Conservation (phyloP, 768 basidiomycete species). For the Tulasnella calospora region DNA sequence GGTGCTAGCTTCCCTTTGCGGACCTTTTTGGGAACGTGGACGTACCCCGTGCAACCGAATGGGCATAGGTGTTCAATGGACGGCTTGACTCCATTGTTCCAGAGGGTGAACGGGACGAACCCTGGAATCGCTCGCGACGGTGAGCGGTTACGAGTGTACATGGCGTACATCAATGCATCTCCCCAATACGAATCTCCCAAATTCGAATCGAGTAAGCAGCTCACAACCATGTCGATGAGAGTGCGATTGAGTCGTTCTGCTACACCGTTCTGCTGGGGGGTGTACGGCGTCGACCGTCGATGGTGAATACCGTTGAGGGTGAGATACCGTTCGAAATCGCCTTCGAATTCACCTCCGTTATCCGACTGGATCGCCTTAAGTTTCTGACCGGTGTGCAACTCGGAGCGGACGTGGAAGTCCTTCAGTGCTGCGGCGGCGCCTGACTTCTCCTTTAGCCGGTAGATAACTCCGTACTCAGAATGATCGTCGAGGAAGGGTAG, state of each 20-base stretch:
- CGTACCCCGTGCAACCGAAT: neutral
- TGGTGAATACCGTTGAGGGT: neutral
- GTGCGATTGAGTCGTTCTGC: neutral
- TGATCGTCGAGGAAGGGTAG: neutral
- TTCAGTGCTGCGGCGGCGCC: neutral
- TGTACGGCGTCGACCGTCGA: neutral
- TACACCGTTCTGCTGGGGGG: neutral
- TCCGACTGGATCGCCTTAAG: neutral
- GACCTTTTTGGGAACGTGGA: neutral
- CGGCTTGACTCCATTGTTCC: neutral
- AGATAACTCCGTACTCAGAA: neutral
- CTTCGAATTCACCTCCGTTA: neutral
- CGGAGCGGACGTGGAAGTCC: neutral
- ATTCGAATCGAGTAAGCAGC: too few species aligned
- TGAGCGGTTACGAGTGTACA: too few species aligned
- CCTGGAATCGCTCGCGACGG: too few species aligned
- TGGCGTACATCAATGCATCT: too few species aligned
- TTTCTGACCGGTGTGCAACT: neutral
- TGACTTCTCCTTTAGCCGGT: neutral
- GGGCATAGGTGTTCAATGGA: neutral
- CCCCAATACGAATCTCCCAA: too few species aligned
- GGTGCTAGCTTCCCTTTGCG: too few species aligned
- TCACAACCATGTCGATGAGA: too few species aligned
- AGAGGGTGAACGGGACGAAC: too few species aligned
- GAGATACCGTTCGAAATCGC: neutral